Evolutionary conservation across 2,329 filamentous ascomycete genomes (phyloP).

Genomic region (Fusarium metavorans): DNA sequence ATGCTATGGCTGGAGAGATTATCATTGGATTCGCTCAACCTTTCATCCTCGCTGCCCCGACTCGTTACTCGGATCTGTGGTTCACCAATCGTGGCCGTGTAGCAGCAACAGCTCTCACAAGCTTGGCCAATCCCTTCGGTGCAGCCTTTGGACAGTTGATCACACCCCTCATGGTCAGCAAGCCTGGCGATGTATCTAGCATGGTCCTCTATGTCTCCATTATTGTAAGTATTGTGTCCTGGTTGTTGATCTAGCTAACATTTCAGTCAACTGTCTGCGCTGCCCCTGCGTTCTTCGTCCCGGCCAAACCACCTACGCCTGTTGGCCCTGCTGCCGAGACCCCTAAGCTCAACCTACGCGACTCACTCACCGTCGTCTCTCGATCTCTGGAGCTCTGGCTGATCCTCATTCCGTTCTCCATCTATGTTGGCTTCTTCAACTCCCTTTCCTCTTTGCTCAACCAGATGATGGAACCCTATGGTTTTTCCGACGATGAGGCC

Average conservation of each 20-base stretch:
- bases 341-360: conserved; percentile 64
- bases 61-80: conserved; percentile 93
- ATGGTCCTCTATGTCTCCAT: conserved; percentile 89
- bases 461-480: conserved; percentile 89
- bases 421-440: conserved; percentile 96
- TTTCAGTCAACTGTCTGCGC: conserved; percentile 60
- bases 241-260: conserved; percentile 21
- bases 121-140: conserved; percentile 89
- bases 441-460: conserved; percentile 87
- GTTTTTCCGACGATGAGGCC: conserved; percentile 83
- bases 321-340: conserved; percentile 75
- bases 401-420: conserved; percentile 80
- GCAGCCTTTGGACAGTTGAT: conserved; percentile 90
- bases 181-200: conserved; percentile 74
- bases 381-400: conserved; percentile 81
- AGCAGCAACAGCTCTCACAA: conserved; percentile 86
- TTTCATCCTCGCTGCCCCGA: conserved; percentile 90
- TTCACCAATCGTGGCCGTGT: conserved; percentile 88
- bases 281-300: conserved; percentile 85
- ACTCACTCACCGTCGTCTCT: conserved; percentile 64
- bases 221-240: conserved; percentile 68
- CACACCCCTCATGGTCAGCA: conserved; percentile 79
- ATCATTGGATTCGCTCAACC: conserved; percentile 90
- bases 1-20: conserved; percentile 92
- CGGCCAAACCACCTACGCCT: conserved; percentile 80